These are phyloP conservation scores for Gorgonomyces haynaldii DNA, from an alignment of 192 early-diverging fungal species.

Conservation along the genomic window DNA sequence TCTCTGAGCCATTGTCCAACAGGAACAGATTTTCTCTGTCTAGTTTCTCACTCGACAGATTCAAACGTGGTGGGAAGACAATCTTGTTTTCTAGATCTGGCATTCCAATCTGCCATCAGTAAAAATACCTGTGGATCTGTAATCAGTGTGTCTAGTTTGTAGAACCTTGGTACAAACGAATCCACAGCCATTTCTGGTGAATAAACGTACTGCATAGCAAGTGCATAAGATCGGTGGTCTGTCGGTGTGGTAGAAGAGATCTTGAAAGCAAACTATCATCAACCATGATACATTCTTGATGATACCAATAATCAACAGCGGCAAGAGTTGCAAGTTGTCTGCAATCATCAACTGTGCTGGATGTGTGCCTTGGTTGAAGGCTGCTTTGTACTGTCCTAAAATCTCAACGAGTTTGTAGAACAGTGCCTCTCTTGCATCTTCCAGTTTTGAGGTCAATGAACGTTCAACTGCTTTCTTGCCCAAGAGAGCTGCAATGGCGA, in stretches of 20 bases:
- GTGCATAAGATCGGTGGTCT: slow-evolving; percentile 69
- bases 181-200: slow-evolving; percentile 64
- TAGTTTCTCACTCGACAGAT: slow-evolving; percentile 73
- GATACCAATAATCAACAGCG: slow-evolving; percentile 65
- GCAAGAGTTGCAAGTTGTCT: slow-evolving; percentile 76
- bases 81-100: slow-evolving; percentile 35
- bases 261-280: slow-evolving; percentile 32
- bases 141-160: slow-evolving; percentile 66
- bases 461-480: slow-evolving; percentile 90
- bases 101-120: slow-evolving; percentile 11
- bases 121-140: slow-evolving; percentile 31
- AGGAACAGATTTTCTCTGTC: slow-evolving; percentile 78
- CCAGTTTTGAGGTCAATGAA: slow-evolving; percentile 70
- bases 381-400: slow-evolving; percentile 77
- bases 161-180: slow-evolving; percentile 66
- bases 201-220: slow-evolving; percentile 70
- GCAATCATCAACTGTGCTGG: slow-evolving; percentile 70
- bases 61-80: slow-evolving; percentile 65
- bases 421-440: slow-evolving; percentile 88
- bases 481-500: slow-evolving; percentile 67
- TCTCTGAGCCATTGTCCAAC: slow-evolving; percentile 68
- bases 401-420: slow-evolving; percentile 78
- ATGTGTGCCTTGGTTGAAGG: slow-evolving; percentile 63
- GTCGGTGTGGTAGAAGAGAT: slow-evolving; percentile 46
- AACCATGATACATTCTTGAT: slow-evolving; percentile 64